phyloP scores from a whole-genome alignment of 2,329 filamentous ascomycete genomes.

The Pyrenochaeta sp. region DNA sequence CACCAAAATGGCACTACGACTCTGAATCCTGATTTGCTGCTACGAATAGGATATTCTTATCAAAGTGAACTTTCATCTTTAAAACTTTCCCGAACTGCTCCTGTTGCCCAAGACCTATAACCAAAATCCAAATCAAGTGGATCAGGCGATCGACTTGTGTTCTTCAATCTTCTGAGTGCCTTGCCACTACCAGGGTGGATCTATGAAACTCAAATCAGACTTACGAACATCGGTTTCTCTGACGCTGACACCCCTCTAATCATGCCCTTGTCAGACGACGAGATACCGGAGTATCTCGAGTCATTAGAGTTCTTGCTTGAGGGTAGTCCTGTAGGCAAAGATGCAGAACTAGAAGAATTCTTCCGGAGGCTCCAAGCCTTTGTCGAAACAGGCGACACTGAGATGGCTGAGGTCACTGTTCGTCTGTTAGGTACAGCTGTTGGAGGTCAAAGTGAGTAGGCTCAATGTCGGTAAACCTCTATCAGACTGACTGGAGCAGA shows the following conservation, averaged over 20 bases:
- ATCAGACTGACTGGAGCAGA: conserved; percentile 38
- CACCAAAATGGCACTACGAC: too few relatives aligned
- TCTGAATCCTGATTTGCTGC: too few relatives aligned
- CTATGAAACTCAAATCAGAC: conserved; percentile 14
- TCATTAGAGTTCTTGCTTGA: conserved; percentile 26
- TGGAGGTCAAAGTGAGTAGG: conserved; percentile 38
- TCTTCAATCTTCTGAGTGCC: not conserved
- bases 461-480: not conserved
- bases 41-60: too few relatives aligned
- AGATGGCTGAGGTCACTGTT: conserved; percentile 24
- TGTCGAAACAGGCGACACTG: conserved; percentile 10
- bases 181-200: conserved; percentile 8
- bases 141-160: too few relatives aligned
- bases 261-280: conserved; percentile 27
- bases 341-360: conserved; percentile 23
- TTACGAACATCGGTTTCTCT: conserved; percentile 9
- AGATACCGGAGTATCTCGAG: conserved; percentile 24
- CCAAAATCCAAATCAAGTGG: too few relatives aligned
- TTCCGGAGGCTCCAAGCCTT: conserved; percentile 23
- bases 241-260: conserved; percentile 4
- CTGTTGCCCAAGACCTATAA: too few relatives aligned
- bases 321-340: conserved; percentile 20
- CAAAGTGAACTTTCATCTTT: too few relatives aligned
- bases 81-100: too few relatives aligned
- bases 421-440: conserved; percentile 44